Conservation (phyloP, 345 rosid genomes). For the Cardiospermum halicacabum region DNA sequence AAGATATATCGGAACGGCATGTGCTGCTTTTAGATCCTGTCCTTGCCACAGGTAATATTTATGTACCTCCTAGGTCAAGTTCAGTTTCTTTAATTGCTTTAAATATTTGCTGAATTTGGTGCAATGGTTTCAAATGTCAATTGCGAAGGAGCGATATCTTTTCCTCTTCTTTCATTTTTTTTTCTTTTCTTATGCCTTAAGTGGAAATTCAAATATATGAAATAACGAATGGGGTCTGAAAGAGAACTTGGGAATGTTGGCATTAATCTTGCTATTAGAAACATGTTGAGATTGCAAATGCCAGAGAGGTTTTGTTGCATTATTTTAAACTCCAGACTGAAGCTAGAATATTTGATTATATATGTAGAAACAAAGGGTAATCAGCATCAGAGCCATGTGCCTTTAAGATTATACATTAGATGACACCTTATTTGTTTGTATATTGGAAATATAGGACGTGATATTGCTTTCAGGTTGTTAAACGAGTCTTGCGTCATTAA, state of each 20-base stretch:
- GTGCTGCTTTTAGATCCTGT: conserved; percentile 97
- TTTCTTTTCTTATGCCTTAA: not conserved
- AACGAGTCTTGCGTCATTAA: not conserved
- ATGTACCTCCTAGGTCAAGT: not conserved
- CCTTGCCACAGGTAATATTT: conserved; percentile 73
- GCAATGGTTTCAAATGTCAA: not conserved
- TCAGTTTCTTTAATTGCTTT: conserved; percentile 2
- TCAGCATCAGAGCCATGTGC: not conserved
- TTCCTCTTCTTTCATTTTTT: not conserved
- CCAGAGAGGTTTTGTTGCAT: not conserved
- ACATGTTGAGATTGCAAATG: not conserved
- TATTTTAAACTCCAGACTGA: not conserved
- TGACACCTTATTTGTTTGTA: not conserved
- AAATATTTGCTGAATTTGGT: not conserved
- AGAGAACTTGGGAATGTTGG: not conserved
- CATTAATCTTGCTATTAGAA: not conserved
- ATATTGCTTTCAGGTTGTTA: not conserved
- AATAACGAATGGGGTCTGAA: not conserved
- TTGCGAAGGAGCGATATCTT: conserved; percentile 5
- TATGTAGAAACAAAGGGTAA: not conserved
- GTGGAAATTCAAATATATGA: not conserved
- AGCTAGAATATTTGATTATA: not conserved
- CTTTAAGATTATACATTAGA: not conserved
- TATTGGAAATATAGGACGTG: no score
- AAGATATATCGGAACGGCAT: conserved; percentile 90